phyloP scores from a whole-genome alignment of 176 grass and related monocot species.

The Oryza rufipogon region DNA sequence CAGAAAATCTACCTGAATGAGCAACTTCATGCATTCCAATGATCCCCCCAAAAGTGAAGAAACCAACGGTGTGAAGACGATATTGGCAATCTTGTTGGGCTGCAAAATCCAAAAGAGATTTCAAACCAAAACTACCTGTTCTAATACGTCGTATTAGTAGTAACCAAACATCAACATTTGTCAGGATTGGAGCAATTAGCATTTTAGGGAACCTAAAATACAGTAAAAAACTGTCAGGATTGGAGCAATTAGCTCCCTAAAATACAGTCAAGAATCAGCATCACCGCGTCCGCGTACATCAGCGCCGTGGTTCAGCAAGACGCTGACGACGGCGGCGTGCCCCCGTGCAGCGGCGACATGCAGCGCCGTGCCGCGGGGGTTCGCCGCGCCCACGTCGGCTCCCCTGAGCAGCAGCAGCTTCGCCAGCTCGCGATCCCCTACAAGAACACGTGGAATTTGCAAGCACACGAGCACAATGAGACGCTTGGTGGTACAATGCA shows the following conservation, averaged over 20 bases:
- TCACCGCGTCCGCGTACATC: conserved; percentile 5
- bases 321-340: conserved; percentile 5
- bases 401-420: conserved; percentile 32
- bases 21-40: conserved; percentile 33
- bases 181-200: background rate
- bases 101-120: background rate
- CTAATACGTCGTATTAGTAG: background rate
- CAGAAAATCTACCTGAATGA: conserved; percentile 3
- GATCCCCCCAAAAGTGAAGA: conserved; percentile 17
- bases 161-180: background rate
- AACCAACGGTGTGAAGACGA: conserved; percentile 33
- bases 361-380: conserved; percentile 22
- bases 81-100: conserved; percentile 24
- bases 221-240: background rate
- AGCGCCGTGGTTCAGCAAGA: conserved; percentile 19
- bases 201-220: background rate
- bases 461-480: background rate
- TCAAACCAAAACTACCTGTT: background rate
- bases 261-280: too few species aligned
- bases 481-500: background rate
- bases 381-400: conserved; percentile 19
- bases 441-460: background rate
- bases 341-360: conserved; percentile 5
- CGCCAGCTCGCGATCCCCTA: conserved; percentile 35
- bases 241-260: too few species aligned